Conservation (phyloP, 352 stramenopile genomes). For the Phytophthora kernoviae region DNA sequence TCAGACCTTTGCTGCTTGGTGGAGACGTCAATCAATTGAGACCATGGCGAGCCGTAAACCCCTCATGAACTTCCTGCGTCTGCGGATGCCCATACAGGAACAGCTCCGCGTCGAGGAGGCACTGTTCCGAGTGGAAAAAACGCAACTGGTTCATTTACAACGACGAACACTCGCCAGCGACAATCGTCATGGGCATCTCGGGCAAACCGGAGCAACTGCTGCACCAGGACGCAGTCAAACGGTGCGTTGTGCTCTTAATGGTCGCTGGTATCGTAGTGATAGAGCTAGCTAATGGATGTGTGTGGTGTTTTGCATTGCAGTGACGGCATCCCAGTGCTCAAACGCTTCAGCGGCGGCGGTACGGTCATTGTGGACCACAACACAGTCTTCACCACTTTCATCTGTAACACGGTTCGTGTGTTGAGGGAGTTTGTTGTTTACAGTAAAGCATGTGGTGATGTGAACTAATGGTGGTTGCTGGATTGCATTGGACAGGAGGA, state of each 20-base stretch:
- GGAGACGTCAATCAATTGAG: too few species aligned
- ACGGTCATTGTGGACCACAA: conserved; percentile 97
- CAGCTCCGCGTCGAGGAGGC: conserved; percentile 93
- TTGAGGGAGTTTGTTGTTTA: not conserved
- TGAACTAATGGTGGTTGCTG: not conserved
- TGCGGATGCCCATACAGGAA: conserved; percentile 74
- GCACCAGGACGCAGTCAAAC: conserved; percentile 81
- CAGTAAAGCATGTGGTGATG: too few species aligned
- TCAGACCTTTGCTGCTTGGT: too few species aligned
- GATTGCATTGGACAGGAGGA: conserved; percentile 39
- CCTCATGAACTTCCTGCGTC: conserved; percentile 69
- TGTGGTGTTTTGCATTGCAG: conserved; percentile 27
- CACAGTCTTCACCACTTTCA: conserved; percentile 93
- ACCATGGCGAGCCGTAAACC: conserved; percentile 43
- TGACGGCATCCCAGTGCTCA: conserved; percentile 87
- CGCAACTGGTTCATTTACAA: conserved; percentile 89
- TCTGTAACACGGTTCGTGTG: conserved; percentile 78
- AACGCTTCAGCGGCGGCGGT: conserved; percentile 96
- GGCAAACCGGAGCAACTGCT: conserved; percentile 93
- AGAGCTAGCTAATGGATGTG: conserved; percentile 1
- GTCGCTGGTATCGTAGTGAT: not conserved
- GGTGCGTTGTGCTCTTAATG: conserved; percentile 44
- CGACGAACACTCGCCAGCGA: conserved; percentile 62
- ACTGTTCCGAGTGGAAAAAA: conserved; percentile 88
- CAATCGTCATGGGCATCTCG: conserved; percentile 95